Evolutionary conservation across 768 basidiomycete genomes (phyloP).

Genomic region (Lentinula detonsa): DNA sequence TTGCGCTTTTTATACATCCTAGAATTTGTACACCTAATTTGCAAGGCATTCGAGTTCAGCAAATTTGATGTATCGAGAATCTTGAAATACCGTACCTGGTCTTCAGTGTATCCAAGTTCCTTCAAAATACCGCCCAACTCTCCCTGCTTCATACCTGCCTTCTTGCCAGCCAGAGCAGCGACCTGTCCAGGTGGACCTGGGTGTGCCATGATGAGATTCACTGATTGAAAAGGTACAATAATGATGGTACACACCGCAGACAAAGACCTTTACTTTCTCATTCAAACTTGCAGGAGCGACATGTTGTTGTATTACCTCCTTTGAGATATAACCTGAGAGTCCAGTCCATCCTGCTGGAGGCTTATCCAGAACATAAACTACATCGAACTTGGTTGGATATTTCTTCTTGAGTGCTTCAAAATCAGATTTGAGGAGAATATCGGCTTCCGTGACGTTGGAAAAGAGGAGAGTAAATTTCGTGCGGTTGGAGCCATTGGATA

Average conservation of each 20-base stretch:
- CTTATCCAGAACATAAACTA: conserved; percentile 86
- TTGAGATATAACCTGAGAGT: conserved; percentile 66
- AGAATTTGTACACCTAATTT: not conserved
- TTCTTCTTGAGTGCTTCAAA: conserved; percentile 66
- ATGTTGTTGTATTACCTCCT: conserved; percentile 68
- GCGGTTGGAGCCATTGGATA: conserved; percentile 70
- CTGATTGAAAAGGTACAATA: not conserved
- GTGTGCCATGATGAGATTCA: not conserved
- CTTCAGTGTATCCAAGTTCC: conserved; percentile 67
- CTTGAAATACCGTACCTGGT: conserved; percentile 53
- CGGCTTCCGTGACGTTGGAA: conserved; percentile 83
- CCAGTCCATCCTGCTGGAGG: conserved; percentile 56
- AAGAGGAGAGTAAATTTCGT: conserved; percentile 94
- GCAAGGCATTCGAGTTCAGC: not conserved
- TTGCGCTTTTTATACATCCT: not conserved
- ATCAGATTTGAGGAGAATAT: conserved; percentile 83
- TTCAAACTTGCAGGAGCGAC: conserved; percentile 56
- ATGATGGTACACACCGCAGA: conserved; percentile 61
- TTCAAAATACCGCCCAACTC: conserved; percentile 67
- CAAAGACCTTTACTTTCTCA: conserved; percentile 82
- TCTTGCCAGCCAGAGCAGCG: conserved; percentile 82
- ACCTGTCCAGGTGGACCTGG: conserved; percentile 84
- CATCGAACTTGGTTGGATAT: conserved; percentile 65
- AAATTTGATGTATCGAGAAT: not conserved
- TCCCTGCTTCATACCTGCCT: conserved; percentile 85